Percentiles rank a stretch among this genome's conserved stretches.
These are phyloP conservation scores for Hymenoscyphus fraxineus DNA, from an alignment of 2,329 filamentous ascomycete genomes.

Conservation along the genomic window DNA sequence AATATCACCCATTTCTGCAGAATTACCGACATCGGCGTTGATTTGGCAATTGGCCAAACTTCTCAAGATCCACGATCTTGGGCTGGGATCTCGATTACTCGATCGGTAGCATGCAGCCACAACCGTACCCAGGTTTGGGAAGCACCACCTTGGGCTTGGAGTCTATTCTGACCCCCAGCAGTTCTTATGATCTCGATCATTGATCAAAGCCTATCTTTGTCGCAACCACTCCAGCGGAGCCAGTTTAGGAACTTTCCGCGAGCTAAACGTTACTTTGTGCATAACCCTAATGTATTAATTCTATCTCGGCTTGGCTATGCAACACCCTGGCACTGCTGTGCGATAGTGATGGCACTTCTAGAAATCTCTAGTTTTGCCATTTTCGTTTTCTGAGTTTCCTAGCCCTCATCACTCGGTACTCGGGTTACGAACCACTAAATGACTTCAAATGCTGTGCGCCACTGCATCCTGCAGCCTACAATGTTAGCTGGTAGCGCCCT, in stretches of 20 bases:
- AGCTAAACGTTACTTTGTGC: not conserved
- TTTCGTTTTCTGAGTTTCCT: not conserved
- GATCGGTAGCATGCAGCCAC: constrained; percentile 9
- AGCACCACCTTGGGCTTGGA: not conserved
- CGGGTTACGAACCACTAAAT: constrained; percentile 1
- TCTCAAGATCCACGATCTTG: not conserved
- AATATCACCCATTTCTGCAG: not conserved
- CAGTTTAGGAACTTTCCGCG: not conserved
- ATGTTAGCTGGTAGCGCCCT: not conserved
- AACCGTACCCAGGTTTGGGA: constrained; percentile 4
- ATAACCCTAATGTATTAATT: not conserved
- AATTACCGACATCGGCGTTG: not conserved
- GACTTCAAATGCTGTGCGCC: not conserved
- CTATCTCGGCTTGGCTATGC: not conserved
- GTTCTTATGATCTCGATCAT: not conserved
- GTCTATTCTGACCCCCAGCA: not conserved
- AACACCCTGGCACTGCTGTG: not conserved
- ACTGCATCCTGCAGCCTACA: not conserved
- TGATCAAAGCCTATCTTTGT: not conserved
- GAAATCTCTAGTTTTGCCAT: not conserved
- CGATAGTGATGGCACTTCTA: not conserved
- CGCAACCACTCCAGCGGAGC: not conserved
- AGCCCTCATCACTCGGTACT: not conserved
- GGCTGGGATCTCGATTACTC: not conserved
- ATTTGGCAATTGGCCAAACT: not conserved